Conservation (phyloP, 2,329 filamentous ascomycete species). For the Arachnomyces sp. region DNA sequence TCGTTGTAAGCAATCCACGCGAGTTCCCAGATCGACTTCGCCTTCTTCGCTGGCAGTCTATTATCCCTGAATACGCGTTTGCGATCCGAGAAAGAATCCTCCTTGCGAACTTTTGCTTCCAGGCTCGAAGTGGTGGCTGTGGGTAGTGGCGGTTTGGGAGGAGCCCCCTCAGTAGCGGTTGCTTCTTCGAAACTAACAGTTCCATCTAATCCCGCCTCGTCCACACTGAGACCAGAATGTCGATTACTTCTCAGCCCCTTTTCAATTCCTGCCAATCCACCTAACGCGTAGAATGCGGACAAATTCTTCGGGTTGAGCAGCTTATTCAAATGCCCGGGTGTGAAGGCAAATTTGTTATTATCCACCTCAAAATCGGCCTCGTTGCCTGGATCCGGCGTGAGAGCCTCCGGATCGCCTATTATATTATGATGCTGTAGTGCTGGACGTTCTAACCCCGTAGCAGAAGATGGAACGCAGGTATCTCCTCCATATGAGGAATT, state of each 20-base stretch:
- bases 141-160: slow-evolving; percentile 10
- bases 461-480: slow-evolving; percentile 42
- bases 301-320: slow-evolving; percentile 72
- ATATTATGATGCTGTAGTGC: slow-evolving; percentile 39
- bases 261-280: slow-evolving; percentile 63
- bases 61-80: slow-evolving; percentile 64
- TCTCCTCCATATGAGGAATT: slow-evolving; percentile 44
- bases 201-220: slow-evolving; percentile 59
- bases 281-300: slow-evolving; percentile 64
- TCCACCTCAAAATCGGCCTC: slow-evolving; percentile 61
- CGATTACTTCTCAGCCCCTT: slow-evolving; percentile 62
- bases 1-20: slow-evolving; percentile 78
- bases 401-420: slow-evolving; percentile 51
- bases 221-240: slow-evolving; percentile 57
- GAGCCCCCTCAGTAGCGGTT: slow-evolving; percentile 19
- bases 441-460: slow-evolving; percentile 33
- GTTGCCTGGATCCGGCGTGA: slow-evolving; percentile 61
- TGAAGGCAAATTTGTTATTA: slow-evolving; percentile 64
- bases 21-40: slow-evolving; percentile 60
- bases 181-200: slow-evolving; percentile 60
- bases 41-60: slow-evolving; percentile 57
- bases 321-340: slow-evolving; percentile 65
- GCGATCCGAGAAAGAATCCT: slow-evolving; percentile 50
- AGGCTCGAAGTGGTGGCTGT: slow-evolving; percentile 12
- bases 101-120: slow-evolving; percentile 17